phyloP scores from a whole-genome alignment of 2,329 filamentous ascomycete species.

The Colletotrichum salicis region DNA sequence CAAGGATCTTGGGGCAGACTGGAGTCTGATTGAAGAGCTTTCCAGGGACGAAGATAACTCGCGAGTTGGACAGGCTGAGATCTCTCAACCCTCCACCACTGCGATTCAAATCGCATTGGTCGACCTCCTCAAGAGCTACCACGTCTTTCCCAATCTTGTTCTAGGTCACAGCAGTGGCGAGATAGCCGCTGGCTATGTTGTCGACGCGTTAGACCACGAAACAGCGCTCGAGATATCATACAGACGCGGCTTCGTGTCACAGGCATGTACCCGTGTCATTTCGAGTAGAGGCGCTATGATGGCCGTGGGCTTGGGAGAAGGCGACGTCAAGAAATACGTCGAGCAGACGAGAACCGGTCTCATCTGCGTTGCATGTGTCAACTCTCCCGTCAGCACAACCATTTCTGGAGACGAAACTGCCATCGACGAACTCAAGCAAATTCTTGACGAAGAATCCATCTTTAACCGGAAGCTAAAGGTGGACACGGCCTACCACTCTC shows the following conservation, averaged over 20 bases:
- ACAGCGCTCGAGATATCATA: constrained; percentile 60
- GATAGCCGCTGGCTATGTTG: constrained; percentile 61
- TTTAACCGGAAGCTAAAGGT: constrained; percentile 36
- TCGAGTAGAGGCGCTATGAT: constrained; percentile 61
- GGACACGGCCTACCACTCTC: constrained; percentile 38
- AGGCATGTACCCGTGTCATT: constrained; percentile 43
- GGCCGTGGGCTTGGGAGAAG: constrained; percentile 61
- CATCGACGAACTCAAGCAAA: constrained; percentile 43
- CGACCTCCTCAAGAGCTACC: constrained; percentile 42
- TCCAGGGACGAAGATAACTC: constrained; percentile 38
- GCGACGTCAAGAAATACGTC: constrained; percentile 48
- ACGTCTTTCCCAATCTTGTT: constrained; percentile 47
- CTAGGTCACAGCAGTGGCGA: constrained; percentile 62
- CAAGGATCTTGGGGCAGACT: constrained; percentile 31
- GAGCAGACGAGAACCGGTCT: constrained; percentile 28
- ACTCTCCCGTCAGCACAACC: constrained; percentile 62
- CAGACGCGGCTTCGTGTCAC: constrained; percentile 54
- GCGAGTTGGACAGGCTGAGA: constrained; percentile 39
- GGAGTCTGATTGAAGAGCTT: constrained; percentile 38
- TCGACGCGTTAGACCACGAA: constrained; percentile 51
- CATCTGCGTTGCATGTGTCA: constrained; percentile 54
- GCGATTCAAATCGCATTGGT: constrained; percentile 45
- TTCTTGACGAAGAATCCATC: constrained; percentile 32
- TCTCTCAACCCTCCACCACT: constrained; percentile 46
- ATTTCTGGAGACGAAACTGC: constrained; percentile 47